Evolutionary conservation across 192 early-diverging fungal genomes (phyloP).

Genomic region (Chytriomyces sp.): DNA sequence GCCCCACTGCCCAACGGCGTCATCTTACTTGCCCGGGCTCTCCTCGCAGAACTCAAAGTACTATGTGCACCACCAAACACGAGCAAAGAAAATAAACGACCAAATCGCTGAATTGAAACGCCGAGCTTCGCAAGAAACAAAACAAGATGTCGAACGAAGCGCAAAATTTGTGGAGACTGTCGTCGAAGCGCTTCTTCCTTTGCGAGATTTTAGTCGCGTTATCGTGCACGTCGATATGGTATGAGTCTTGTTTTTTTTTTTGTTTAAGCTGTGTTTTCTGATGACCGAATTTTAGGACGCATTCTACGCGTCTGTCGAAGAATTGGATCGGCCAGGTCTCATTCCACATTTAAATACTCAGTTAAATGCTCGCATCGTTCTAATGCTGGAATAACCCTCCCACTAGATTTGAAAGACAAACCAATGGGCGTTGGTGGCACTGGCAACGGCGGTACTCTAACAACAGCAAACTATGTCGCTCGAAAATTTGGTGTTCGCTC

Average conservation of each 20-base stretch:
- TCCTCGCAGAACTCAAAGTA: conserved; percentile 22
- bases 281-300: conserved; percentile 48
- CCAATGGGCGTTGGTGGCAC: conserved; percentile 67
- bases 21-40: neutral
- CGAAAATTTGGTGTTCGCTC: conserved; percentile 69
- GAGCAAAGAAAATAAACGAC: conserved; percentile 6
- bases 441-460: conserved; percentile 50
- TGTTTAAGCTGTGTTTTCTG: conserved; percentile 33
- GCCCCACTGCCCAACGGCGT: neutral
- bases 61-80: neutral
- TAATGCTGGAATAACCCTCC: no score
- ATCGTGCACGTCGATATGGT: conserved; percentile 76
- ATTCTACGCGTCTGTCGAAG: conserved; percentile 75
- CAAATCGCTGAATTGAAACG: conserved; percentile 42
- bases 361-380: no score
- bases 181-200: conserved; percentile 45
- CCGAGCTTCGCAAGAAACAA: conserved; percentile 44
- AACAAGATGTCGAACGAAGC: conserved; percentile 48
- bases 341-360: no score
- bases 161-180: conserved; percentile 42
- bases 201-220: conserved; percentile 53
- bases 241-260: neutral
- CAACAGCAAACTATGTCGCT: conserved; percentile 72
- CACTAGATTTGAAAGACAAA: conserved; percentile 53
- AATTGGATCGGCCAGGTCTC: conserved; percentile 57